Percentiles rank a stretch among this genome's conserved stretches.
phyloP scores from a whole-genome alignment of 169 alveolate genomes.

The Eimeria tenella region DNA sequence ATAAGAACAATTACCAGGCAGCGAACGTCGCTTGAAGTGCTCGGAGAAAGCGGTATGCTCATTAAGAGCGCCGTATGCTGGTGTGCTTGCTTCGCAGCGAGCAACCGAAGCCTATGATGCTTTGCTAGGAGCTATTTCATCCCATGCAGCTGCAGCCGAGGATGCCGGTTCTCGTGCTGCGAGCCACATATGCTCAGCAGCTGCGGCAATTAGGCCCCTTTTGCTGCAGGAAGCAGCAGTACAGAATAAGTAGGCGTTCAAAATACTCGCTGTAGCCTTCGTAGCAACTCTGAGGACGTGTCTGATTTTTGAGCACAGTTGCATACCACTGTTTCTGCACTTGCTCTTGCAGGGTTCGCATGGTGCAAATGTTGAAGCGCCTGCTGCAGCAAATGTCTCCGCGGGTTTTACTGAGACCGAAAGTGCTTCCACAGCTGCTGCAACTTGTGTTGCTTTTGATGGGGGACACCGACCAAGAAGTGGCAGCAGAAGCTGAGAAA shows the following conservation, averaged over 20 bases:
- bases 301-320: neutral
- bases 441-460: constrained; percentile 55
- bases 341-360: neutral
- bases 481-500: constrained; percentile 46
- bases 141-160: constrained; percentile 18
- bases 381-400: constrained; percentile 60
- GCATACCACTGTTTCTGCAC: neutral
- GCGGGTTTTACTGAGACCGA: constrained; percentile 47
- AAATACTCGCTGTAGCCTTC: neutral
- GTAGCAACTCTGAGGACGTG: neutral
- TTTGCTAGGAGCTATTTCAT: constrained; percentile 20
- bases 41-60: no score
- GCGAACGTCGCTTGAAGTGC: no score
- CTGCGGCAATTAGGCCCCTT: constrained; percentile 49
- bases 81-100: constrained; percentile 31
- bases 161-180: constrained; percentile 54
- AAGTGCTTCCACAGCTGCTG: constrained; percentile 57
- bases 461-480: constrained; percentile 31
- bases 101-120: constrained; percentile 49
- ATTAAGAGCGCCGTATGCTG: neutral
- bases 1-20: no score
- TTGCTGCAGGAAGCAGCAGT: constrained; percentile 45
- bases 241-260: constrained; percentile 22
- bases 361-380: constrained; percentile 24
- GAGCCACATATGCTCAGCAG: constrained; percentile 18